Evolutionary conservation across 768 basidiomycete species (phyloP).

Genomic region (Naganishia onofrii): DNA sequence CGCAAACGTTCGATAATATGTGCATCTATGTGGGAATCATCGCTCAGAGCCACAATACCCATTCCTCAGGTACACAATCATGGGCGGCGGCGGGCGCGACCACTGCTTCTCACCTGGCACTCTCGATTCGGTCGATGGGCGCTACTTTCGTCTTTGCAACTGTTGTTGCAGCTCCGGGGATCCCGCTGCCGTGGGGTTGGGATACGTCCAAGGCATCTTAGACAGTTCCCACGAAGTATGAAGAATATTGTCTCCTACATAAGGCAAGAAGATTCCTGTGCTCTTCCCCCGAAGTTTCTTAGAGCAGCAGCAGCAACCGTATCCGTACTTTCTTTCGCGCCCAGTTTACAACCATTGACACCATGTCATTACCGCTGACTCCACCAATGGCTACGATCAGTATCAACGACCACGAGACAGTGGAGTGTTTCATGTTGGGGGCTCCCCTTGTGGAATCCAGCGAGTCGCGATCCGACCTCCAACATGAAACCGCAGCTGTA

Average conservation of each 20-base stretch:
- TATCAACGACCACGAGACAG: neutral
- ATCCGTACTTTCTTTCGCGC: neutral
- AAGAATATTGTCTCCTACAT: neutral
- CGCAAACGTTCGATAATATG: neutral
- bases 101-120: neutral
- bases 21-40: neutral
- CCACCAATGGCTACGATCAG: neutral
- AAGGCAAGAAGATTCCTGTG: neutral
- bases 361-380: neutral
- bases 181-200: no score
- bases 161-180: neutral
- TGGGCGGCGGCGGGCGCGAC: neutral
- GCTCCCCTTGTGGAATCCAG: neutral
- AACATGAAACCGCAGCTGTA: neutral
- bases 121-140: neutral
- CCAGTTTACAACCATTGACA: neutral
- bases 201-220: no score
- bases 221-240: no score
- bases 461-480: neutral
- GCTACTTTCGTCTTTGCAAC: neutral
- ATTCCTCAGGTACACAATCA: neutral
- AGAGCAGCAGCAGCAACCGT: neutral
- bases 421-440: neutral
- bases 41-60: neutral
- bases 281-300: neutral